A percentile compares a stretch with the other conserved stretches of the same genome.
phyloP scores from a whole-genome alignment of 2,329 filamentous ascomycete species.

The Pseudogymnoascus sp. region DNA sequence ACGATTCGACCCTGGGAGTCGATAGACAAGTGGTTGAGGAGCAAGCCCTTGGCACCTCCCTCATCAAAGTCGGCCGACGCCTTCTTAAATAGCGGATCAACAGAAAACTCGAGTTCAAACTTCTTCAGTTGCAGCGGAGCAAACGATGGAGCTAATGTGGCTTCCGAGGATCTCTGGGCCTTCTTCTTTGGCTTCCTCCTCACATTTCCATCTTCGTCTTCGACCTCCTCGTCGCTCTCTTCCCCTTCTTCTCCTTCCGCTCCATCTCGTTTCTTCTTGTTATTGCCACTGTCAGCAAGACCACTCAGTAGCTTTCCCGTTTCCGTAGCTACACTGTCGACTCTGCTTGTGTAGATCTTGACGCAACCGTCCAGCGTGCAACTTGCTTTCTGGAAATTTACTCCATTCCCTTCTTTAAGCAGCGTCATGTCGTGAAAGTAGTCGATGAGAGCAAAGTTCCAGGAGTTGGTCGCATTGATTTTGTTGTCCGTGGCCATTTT shows the following conservation, averaged over 20 bases:
- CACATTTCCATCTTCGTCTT: conserved; percentile 47
- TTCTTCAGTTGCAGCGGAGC: conserved; percentile 88
- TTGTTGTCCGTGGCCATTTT: conserved; percentile 99
- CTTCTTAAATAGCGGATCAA: conserved; percentile 98
- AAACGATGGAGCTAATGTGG: conserved; percentile 87
- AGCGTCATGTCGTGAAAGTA: conserved; percentile 99
- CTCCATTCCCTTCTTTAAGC: conserved; percentile 88
- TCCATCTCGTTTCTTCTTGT: conserved; percentile 64
- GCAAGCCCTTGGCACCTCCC: conserved; percentile 87
- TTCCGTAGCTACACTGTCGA: conserved; percentile 96
- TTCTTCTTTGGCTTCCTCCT: conserved; percentile 64
- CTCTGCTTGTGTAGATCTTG: conserved; percentile 97
- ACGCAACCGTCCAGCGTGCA: conserved; percentile 97
- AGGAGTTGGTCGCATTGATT: conserved; percentile 96
- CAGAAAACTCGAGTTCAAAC: conserved; percentile 91
- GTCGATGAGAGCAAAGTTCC: conserved; percentile 99
- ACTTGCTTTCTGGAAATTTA: conserved; percentile 98
- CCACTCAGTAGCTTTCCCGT: conserved; percentile 92
- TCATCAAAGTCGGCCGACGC: conserved; percentile 97
- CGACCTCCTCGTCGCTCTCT: conserved; percentile 57
- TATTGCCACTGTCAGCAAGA: conserved; percentile 74
- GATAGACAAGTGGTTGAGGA: conserved; percentile 95
- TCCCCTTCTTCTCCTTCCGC: conserved; percentile 53
- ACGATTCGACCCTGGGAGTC: conserved; percentile 88
- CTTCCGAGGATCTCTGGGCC: conserved; percentile 75